phyloP scores from a whole-genome alignment of 177 flowering plant species.

The Vitis hybrid region DNA sequence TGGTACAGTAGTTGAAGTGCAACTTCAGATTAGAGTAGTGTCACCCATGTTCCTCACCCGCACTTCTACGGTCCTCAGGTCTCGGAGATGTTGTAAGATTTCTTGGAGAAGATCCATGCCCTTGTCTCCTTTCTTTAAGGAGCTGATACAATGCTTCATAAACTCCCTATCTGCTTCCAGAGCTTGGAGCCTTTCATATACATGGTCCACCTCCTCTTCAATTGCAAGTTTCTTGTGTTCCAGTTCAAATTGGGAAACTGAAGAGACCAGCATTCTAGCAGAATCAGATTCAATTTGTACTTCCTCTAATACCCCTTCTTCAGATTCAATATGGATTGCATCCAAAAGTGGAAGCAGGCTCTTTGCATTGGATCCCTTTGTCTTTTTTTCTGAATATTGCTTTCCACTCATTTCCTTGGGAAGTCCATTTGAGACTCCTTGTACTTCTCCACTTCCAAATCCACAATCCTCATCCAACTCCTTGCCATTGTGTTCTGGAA shows the following conservation, averaged over 20 bases:
- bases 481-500: slow-evolving; percentile 25
- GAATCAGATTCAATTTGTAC: slow-evolving; percentile 32
- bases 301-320: slow-evolving; percentile 28
- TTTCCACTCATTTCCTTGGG: slow-evolving; percentile 30
- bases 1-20: no score
- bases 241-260: slow-evolving; percentile 24
- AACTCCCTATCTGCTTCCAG: slow-evolving; percentile 91
- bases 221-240: slow-evolving; percentile 50
- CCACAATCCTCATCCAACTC: slow-evolving; percentile 25
- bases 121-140: slow-evolving; percentile 84
- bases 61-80: slow-evolving; percentile 66
- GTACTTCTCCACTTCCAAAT: slow-evolving; percentile 16
- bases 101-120: slow-evolving; percentile 90
- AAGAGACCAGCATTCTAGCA: slow-evolving; percentile 24
- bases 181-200: slow-evolving; percentile 84
- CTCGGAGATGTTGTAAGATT: slow-evolving; percentile 80
- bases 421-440: slow-evolving; percentile 38
- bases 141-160: slow-evolving; percentile 76
- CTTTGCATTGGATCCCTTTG: slow-evolving; percentile 53
- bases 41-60: slow-evolving; percentile 38
- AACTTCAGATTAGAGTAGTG: no score
- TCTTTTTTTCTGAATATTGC: slow-evolving; percentile 34
- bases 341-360: slow-evolving; percentile 81
- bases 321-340: slow-evolving; percentile 49
- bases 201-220: slow-evolving; percentile 82